Conservation (phyloP, 2,329 filamentous ascomycete genomes). For the Phaeosphaeriaceae sp. region DNA sequence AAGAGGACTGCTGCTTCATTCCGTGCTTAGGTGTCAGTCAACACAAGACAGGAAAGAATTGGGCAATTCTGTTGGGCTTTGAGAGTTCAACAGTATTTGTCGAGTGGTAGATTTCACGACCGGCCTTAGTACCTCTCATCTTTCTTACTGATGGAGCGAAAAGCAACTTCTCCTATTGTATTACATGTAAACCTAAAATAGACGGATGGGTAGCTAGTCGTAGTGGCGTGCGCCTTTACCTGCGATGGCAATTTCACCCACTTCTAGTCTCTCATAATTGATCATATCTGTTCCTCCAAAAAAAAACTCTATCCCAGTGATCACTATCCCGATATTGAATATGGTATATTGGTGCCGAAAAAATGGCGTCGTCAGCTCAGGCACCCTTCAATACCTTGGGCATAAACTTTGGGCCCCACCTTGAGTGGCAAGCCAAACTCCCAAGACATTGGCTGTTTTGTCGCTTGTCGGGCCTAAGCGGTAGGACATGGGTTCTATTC, state of each 20-base stretch:
- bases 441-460: constrained; percentile 5
- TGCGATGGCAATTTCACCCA: no score
- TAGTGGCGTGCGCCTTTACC: no score
- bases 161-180: not conserved
- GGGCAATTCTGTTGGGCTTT: not conserved
- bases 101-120: not conserved
- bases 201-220: not conserved
- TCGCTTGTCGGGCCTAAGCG: not conserved
- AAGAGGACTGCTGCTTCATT: constrained; percentile 14
- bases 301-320: no score
- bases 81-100: not conserved
- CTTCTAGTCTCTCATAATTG: no score
- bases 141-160: not conserved
- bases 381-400: no score
- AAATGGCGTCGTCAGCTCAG: not conserved
- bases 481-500: constrained; percentile 1
- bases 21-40: constrained; percentile 12
- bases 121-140: not conserved
- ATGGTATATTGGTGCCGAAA: no score
- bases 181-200: constrained; percentile 2
- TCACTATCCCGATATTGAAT: no score
- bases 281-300: no score
- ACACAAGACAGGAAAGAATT: no score
- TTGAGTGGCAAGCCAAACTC: not conserved
- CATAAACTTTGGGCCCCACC: no score